Evolutionary conservation across 352 stramenopile genomes (phyloP).

Genomic region (Globisporangium spinosum): DNA sequence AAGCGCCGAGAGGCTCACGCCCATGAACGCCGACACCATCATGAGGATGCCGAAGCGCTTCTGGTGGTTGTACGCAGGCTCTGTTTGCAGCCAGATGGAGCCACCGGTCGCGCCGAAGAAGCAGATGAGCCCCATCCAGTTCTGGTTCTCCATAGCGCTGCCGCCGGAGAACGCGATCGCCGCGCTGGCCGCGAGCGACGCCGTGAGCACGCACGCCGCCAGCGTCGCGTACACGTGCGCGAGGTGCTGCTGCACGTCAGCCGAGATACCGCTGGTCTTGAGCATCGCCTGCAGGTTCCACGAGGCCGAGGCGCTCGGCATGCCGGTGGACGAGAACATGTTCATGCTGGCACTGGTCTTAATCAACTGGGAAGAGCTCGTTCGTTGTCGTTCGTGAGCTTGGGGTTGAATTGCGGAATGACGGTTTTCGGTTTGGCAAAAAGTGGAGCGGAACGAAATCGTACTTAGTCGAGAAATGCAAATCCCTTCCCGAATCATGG

Average conservation of each 20-base stretch:
- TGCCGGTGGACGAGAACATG: conserved; percentile 52
- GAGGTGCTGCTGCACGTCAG: conserved; percentile 13
- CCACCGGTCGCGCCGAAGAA: conserved; percentile 46
- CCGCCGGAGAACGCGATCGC: conserved; percentile 32
- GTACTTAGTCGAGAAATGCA: not conserved
- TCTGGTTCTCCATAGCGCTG: conserved; percentile 29
- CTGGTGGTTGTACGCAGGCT: conserved; percentile 48
- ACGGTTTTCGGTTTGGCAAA: not conserved
- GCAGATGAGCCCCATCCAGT: conserved; percentile 36
- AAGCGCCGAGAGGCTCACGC: conserved; percentile 66
- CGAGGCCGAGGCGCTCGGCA: conserved; percentile 52
- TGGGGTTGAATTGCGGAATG: conserved; percentile 3
- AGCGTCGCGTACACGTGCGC: conserved; percentile 73
- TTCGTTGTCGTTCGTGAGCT: not conserved
- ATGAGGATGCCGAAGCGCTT: conserved; percentile 71
- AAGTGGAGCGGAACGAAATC: not conserved
- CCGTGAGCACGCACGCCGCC: conserved; percentile 48
- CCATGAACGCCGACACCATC: conserved; percentile 59
- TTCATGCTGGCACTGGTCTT: conserved; percentile 15
- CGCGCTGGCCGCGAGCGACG: conserved; percentile 38
- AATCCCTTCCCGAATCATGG: not conserved
- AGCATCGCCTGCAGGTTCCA: conserved; percentile 22
- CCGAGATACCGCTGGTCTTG: conserved; percentile 24
- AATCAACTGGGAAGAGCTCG: not conserved
- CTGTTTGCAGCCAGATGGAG: conserved; percentile 59